These are phyloP conservation scores for Erodium trifolium DNA, from an alignment of 441 rosid species.

Conservation along the genomic window DNA sequence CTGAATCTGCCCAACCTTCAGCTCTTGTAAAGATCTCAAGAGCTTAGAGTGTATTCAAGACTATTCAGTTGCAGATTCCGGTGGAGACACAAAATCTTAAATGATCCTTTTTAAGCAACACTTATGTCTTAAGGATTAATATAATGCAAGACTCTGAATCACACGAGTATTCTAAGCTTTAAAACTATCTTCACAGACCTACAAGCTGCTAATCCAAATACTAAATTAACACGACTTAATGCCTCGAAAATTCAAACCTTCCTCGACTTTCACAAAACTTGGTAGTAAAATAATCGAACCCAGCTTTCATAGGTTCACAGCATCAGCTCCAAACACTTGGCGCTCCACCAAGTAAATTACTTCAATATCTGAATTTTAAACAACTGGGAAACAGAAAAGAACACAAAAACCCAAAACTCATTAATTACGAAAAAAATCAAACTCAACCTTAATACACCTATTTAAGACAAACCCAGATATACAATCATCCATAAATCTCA, in stretches of 20 bases:
- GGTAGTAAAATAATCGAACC: slow-evolving; percentile 9
- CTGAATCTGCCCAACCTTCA: background rate
- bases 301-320: slow-evolving; percentile 8
- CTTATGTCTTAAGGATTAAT: background rate
- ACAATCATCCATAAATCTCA: background rate
- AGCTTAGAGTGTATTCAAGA: background rate
- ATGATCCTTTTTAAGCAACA: background rate
- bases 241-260: slow-evolving; percentile 24
- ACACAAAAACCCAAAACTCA: background rate
- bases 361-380: background rate
- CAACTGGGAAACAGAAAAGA: background rate
- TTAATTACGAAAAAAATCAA: background rate
- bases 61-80: slow-evolving; percentile 4
- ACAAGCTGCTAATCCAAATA: slow-evolving; percentile 20
- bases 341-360: slow-evolving; percentile 12
- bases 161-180: background rate
- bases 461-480: slow-evolving; percentile 9
- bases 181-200: slow-evolving; percentile 15
- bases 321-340: slow-evolving; percentile 14
- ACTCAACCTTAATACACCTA: background rate
- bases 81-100: slow-evolving; percentile 11
- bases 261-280: slow-evolving; percentile 20
- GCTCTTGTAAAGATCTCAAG: slow-evolving; percentile 9
- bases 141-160: slow-evolving; percentile 15
- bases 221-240: slow-evolving; percentile 12